phyloP scores from a whole-genome alignment of 108 stramenopile species.

The Pseudonitzschia pungens region DNA sequence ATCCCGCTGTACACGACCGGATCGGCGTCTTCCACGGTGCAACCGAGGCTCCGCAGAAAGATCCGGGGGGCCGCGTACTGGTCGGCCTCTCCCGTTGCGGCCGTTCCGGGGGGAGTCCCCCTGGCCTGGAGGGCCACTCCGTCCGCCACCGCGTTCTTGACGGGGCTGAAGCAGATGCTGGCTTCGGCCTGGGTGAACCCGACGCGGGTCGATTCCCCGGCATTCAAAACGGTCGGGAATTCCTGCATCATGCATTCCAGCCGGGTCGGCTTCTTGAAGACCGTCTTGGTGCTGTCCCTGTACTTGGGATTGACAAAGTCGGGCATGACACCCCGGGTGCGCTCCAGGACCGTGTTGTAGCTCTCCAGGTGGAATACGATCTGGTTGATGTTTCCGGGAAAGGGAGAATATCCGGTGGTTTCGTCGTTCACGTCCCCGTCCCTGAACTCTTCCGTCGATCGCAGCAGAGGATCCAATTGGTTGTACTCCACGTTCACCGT shows the following conservation, averaged over 20 bases:
- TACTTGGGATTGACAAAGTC: constrained; percentile 99
- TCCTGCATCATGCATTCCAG: constrained; percentile 98
- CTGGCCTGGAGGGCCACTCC: constrained; percentile 77
- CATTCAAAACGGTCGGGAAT: constrained; percentile 88
- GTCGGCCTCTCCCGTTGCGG: constrained; percentile 93
- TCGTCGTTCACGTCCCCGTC: constrained; percentile 93
- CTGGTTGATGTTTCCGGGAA: constrained; percentile 96
- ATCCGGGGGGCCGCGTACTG: constrained; percentile 65
- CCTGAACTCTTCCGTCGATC: constrained; percentile 70
- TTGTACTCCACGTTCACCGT: constrained; percentile 96
- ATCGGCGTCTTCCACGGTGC: constrained; percentile 54
- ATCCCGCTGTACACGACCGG: constrained; percentile 62
- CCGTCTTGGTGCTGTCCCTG: constrained; percentile 87
- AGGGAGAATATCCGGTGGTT: constrained; percentile 91
- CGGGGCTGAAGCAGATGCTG: constrained; percentile 91
- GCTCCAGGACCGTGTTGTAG: constrained; percentile 79
- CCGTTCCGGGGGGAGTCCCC: constrained; percentile 88
- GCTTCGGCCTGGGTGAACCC: constrained; percentile 92
- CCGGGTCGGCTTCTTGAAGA: constrained; percentile 99
- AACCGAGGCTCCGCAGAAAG: constrained; percentile 72
- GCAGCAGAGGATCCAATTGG: constrained; percentile 92
- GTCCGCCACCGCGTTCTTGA: constrained; percentile 93
- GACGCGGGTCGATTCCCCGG: constrained; percentile 66
- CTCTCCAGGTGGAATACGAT: constrained; percentile 86
- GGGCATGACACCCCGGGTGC: constrained; percentile 78